Evolutionary conservation across 495 filamentous ascomycete genomes (phyloP), one percentile per base, ranked within the genome.

Genomic region (Penicillium lagena): DNA sequence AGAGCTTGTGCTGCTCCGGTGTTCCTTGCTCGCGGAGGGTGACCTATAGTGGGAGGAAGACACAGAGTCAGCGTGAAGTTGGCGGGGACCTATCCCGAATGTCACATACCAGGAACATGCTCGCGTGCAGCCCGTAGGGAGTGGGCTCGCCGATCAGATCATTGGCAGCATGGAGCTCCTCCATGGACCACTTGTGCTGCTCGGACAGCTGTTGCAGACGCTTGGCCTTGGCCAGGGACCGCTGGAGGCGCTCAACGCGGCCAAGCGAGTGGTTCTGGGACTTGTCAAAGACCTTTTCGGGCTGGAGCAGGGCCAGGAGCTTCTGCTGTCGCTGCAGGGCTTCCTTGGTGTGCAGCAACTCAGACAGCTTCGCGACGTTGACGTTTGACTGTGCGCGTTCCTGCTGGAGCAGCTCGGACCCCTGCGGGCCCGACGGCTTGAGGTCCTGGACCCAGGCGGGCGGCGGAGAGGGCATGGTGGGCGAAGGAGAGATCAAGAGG

Each of bases 11-110:
- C 57, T 89, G 85, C 56, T 86, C 82, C 9, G 80, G 71, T 15
- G 75, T 85, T 28, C 80, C 78, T 67, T 87, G 85, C 46, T 82
- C 81, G 4, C 75, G 68, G 28, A 88, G 70, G n/a, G 82, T 86
- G 4, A 80, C 78, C 70, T 74, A 66, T 7, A 34, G 4, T 22
- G 22, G 22, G 2, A 22, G 22, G 22, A 22, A 22, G 22, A 22
- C 2, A 22, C 3, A 22, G 22, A 22, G 22, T 22, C 22, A 22
- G 4, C 22, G 22, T 3, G 22, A 4, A 22, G 22, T 4, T 22
- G 22, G 22, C 4, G 22, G 22, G 22, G 22, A 22, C 4, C 2
- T 22, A 22, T 22, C 4, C 6, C 22, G 22, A 3, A 22, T 22
- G 22, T 6, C 32, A 59, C 63, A 15, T 58, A 78, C 75, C 65